Base-by-base conservation (phyloP, 2,329 filamentous ascomycete species). In the Celoporthe dispersa region DNA sequence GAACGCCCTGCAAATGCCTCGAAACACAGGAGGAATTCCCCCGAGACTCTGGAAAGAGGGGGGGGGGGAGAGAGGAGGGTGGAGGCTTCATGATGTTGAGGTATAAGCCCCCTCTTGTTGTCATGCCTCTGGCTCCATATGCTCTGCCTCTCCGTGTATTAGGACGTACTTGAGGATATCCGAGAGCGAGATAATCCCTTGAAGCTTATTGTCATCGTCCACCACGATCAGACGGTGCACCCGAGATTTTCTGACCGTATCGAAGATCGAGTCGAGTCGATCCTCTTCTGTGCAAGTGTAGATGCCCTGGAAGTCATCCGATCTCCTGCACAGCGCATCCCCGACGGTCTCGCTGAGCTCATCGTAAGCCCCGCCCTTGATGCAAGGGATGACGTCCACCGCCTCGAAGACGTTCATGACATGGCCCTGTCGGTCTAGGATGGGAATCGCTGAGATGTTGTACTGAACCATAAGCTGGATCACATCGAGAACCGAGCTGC, bases 401-500 rank as follows among this genome's bases (percentile, higher is more conserved):
- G 96, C 93, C 82, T 99, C 97, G 77, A 99, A 99, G 14, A 98
- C 94, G 77, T 99, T 99, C 73, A 98, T 88, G 0, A 99, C 90
- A 80, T 88, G 83, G 76, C 87, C 85, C 51, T 94, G 89, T 64
- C 87, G 87, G 76, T 98, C 96, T 68, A 99, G 84, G 69, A 99
- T 96, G 12, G 96, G 96, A 48, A 99, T 92, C 76, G 94, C 97
- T 57, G 94, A 97, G 76, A 99, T 98, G 80, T 94, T 97, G 80
- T 92, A 87, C 80, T 94, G 90, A 66, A 99, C 96, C 85, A 99
- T 92, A 80, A 93, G 87, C 78, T 97, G 93, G 72, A 99, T 97
- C 39, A 97, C 94, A 75, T 97, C 94, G 75, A 99, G 92, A 57
- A 99, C 96, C 0, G 94, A 91, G 66, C 92, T 96, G 76, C 91